phyloP scores from a whole-genome alignment of 257 asterid genomes.

The Solanum peruvianum region DNA sequence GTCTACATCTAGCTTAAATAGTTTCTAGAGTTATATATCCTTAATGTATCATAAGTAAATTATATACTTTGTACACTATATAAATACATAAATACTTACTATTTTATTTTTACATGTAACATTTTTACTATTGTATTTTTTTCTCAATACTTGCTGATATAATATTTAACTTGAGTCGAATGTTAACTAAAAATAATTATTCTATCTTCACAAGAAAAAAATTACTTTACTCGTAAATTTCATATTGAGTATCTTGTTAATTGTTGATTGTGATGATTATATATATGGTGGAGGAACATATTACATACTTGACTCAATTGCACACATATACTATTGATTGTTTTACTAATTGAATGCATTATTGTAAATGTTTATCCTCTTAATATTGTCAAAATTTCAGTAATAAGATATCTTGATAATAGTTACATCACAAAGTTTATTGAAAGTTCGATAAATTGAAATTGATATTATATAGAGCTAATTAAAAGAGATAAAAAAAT shows the following conservation, averaged over 20 bases:
- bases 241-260: too few relatives aligned
- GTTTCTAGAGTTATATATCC: not conserved
- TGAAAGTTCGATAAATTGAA: not conserved
- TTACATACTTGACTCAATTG: not conserved
- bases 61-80: too few relatives aligned
- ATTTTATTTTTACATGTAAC: not conserved
- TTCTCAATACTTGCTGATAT: not conserved
- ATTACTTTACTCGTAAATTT: not conserved
- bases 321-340: too few relatives aligned
- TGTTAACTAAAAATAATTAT: too few relatives aligned
- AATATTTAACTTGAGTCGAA: not conserved
- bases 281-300: not conserved
- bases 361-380: not conserved
- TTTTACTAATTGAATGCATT: not conserved
- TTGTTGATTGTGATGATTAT: too few relatives aligned
- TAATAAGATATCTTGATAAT: not conserved
- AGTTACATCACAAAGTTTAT: not conserved
- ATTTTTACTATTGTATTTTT: too few relatives aligned
- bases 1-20: not conserved
- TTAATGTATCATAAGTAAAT: not conserved
- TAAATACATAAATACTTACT: too few relatives aligned
- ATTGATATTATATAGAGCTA: not conserved
- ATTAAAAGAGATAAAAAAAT: not conserved
- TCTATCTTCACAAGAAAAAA: not conserved
- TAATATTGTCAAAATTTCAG: too few relatives aligned